phyloP scores from a whole-genome alignment of 2,329 filamentous ascomycete species.

The Fusarium illudens region DNA sequence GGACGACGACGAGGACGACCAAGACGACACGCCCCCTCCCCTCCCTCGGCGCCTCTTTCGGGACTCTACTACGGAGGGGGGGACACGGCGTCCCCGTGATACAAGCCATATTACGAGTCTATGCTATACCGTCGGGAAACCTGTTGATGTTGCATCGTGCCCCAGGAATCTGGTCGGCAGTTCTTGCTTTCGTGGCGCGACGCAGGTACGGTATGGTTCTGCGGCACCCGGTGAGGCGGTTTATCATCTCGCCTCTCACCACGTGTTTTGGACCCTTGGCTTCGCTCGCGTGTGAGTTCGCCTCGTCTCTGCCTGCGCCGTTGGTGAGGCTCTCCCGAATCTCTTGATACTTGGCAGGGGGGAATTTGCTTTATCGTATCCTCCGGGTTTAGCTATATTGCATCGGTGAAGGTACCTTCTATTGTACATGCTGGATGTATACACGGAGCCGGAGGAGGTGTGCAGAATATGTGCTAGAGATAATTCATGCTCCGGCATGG shows the following conservation, averaged over 20 bases:
- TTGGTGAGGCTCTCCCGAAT: background rate
- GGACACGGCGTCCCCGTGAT: slow-evolving; percentile 18
- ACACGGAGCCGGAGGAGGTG: background rate
- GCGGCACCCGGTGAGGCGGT: slow-evolving; percentile 4
- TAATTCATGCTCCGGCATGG: background rate
- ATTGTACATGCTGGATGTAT: background rate
- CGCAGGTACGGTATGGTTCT: background rate
- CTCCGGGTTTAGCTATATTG: background rate
- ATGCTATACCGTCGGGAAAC: slow-evolving; percentile 9
- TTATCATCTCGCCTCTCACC: background rate
- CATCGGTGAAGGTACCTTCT: background rate
- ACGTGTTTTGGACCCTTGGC: background rate
- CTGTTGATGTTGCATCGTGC: slow-evolving; percentile 8
- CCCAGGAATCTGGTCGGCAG: slow-evolving; percentile 1
- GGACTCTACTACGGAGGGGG: slow-evolving; percentile 12
- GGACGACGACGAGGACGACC: slow-evolving; percentile 10
- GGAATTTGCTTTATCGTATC: background rate
- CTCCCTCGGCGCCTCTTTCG: slow-evolving; percentile 2
- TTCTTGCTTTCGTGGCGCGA: background rate
- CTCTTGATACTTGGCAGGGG: background rate
- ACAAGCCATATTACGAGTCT: background rate
- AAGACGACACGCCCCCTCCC: slow-evolving; percentile 2
- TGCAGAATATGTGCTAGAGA: background rate
- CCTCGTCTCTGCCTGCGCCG: no score
- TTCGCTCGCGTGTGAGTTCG: background rate